Evolutionary conservation across 495 filamentous ascomycete species (phyloP), one percentile per base, ranked within the genome.

Genomic region (Xeromyces bisporus): DNA sequence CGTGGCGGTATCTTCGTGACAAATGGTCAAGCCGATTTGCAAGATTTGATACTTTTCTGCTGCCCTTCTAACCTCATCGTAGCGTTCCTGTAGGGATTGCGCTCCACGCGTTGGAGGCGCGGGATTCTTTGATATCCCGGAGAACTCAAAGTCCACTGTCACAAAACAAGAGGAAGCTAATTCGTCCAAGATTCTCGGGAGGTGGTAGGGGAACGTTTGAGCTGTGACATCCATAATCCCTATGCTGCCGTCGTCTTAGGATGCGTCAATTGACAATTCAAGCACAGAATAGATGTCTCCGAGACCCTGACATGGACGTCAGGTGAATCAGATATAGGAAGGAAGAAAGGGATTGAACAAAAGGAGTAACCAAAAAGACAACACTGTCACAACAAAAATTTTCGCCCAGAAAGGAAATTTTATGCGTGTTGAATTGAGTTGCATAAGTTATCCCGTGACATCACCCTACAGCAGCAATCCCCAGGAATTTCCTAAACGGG

Each of bases 141-240:
- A 80, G 39, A 89, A 66, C 46, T 92, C 83, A 14, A 85, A 56
- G 40, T 89, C 83, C 23, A 89, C 46, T 1, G 75, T 47, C 2
- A 89, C 73, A 42, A 81, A 86, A 15, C 60, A 56, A 13, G 77
- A 63, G 11, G 66, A 53, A 11, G 51, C 40, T 18, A 87, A 67
- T 11, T 65, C 58, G 6, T 64, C 42, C 5, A 86, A 46, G 12
- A 87, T 62, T 11, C 49, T 47, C 0, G 77, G 66, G 2, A 87
- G 53, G 10, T 64, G 46, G 23, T 49, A 47, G 21, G 50, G 48
- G 44, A 80, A 86, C 7, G 62, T 65, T 9, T 37, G 29, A 7
- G 41, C 41, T 33, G 66, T 58, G 34, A 87, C 43, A 23, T 85
- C 77, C 80, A 89, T 87, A 7, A 23, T 39, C 15, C 26, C 4